Conservation (phyloP, 805 yeast genomes). For the Candida sithepensis region DNA sequence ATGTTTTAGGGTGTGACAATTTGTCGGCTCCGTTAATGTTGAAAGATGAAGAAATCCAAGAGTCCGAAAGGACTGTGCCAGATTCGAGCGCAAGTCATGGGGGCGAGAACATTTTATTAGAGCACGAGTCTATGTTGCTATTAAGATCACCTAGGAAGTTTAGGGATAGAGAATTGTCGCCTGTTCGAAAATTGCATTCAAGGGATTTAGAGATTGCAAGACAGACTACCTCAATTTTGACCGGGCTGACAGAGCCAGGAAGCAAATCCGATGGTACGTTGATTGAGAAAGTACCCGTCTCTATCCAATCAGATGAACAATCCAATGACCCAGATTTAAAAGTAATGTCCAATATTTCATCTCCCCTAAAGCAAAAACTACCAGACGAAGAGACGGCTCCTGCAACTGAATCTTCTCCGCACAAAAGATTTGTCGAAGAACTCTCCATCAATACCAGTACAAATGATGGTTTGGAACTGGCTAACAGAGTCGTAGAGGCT, state of each 20-base stretch:
- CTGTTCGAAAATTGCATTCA: slow-evolving; percentile 13
- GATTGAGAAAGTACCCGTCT: too few species aligned
- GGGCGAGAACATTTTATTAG: slow-evolving; percentile 2
- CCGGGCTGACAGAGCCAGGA: neutral
- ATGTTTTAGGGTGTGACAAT: slow-evolving; percentile 14
- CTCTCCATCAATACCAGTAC: neutral
- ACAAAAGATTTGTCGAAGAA: neutral
- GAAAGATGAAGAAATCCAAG: neutral
- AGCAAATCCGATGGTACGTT: neutral
- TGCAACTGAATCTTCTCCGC: neutral
- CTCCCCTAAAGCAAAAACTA: too few species aligned
- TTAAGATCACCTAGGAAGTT: slow-evolving; percentile 24
- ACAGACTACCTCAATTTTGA: slow-evolving; percentile 5
- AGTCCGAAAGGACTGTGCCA: neutral
- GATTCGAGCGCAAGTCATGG: neutral
- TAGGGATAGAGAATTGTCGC: slow-evolving; percentile 15
- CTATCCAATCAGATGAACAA: neutral
- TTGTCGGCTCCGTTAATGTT: neutral
- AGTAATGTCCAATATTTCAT: too few species aligned
- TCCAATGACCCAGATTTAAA: neutral
- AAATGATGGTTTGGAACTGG: neutral
- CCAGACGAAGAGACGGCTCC: neutral
- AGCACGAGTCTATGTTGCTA: slow-evolving; percentile 10
- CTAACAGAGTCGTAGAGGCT: neutral
- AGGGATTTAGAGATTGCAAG: slow-evolving; percentile 17